A percentile compares a stretch with the other conserved stretches of the same genome.
phyloP scores from a whole-genome alignment of 495 filamentous ascomycete genomes.

The Penicillium lagena region DNA sequence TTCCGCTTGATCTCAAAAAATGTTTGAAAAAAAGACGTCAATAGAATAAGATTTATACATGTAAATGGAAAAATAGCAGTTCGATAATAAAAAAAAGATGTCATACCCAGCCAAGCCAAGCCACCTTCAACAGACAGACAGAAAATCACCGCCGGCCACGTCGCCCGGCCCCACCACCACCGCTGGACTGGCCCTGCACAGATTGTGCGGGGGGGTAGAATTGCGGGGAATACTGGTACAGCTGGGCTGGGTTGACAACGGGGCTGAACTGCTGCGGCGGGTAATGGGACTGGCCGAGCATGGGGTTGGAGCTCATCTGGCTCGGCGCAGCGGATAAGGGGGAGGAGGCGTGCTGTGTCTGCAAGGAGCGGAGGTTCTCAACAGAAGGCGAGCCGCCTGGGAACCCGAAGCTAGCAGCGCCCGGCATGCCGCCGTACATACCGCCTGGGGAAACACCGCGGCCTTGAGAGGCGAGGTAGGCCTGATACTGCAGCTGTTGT shows the following conservation, averaged over 20 bases:
- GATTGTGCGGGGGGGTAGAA: slow-evolving; percentile 41
- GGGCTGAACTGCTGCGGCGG: slow-evolving; percentile 43
- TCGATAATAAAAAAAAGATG: slow-evolving; percentile 20
- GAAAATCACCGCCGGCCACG: slow-evolving; percentile 41
- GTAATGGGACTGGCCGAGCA: slow-evolving; percentile 38
- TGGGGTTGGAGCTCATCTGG: slow-evolving; percentile 33
- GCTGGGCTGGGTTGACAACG: slow-evolving; percentile 37
- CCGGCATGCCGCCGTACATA: slow-evolving; percentile 34
- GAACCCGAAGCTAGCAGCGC: slow-evolving; percentile 32
- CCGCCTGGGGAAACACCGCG: slow-evolving; percentile 39
- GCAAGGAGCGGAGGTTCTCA: slow-evolving; percentile 37
- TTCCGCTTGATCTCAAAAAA: slow-evolving; percentile 24
- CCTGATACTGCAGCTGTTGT: slow-evolving; percentile 44
- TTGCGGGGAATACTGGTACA: slow-evolving; percentile 49
- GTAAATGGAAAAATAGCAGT: slow-evolving; percentile 26
- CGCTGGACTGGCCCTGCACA: slow-evolving; percentile 36
- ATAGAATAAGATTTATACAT: slow-evolving; percentile 37
- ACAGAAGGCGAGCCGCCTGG: slow-evolving; percentile 29
- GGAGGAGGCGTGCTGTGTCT: slow-evolving; percentile 22
- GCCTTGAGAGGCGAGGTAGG: slow-evolving; percentile 34
- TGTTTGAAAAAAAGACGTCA: slow-evolving; percentile 12
- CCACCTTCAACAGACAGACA: not conserved
- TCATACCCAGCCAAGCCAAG: no score
- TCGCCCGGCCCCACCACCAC: slow-evolving; percentile 26
- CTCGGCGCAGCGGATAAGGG: slow-evolving; percentile 28